These are phyloP conservation scores for Alternaria alternata DNA, from an alignment of 2,329 filamentous ascomycete genomes.

Conservation along the genomic window DNA sequence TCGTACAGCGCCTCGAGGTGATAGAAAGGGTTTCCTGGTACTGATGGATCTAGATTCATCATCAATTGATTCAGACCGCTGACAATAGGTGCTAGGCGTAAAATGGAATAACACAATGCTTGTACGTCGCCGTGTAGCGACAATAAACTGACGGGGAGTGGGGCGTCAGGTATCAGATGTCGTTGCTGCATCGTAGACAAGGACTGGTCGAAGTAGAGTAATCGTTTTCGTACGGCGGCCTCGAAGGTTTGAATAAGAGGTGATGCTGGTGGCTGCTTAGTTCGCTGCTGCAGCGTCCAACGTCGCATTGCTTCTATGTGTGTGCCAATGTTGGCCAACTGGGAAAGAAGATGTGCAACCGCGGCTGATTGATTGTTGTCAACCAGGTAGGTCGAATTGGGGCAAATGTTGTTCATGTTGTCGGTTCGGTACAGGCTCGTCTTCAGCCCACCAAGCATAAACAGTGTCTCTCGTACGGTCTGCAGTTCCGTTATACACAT, in stretches of 20 bases:
- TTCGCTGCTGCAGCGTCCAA: constrained; percentile 50
- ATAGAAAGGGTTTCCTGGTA: constrained; percentile 65
- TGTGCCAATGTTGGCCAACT: constrained; percentile 60
- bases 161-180: constrained; percentile 63
- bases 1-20: constrained; percentile 82
- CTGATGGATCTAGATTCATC: constrained; percentile 59
- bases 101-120: constrained; percentile 63
- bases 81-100: constrained; percentile 69
- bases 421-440: constrained; percentile 71
- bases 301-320: constrained; percentile 58
- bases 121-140: constrained; percentile 67
- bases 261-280: constrained; percentile 40
- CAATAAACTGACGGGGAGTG: constrained; percentile 72
- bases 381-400: constrained; percentile 52
- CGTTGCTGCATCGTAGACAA: constrained; percentile 68
- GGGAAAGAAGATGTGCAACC: constrained; percentile 51
- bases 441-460: constrained; percentile 82
- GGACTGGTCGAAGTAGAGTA: constrained; percentile 66
- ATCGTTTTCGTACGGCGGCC: constrained; percentile 65
- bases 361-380: constrained; percentile 47
- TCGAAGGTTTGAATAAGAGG: constrained; percentile 73
- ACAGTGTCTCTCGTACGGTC: constrained; percentile 77
- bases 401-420: constrained; percentile 30
- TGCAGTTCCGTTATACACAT: constrained; percentile 72
- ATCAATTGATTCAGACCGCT: background rate